These are phyloP conservation scores for Melaleuca alternifolia DNA, from an alignment of 345 rosid genomes.

Conservation along the genomic window DNA sequence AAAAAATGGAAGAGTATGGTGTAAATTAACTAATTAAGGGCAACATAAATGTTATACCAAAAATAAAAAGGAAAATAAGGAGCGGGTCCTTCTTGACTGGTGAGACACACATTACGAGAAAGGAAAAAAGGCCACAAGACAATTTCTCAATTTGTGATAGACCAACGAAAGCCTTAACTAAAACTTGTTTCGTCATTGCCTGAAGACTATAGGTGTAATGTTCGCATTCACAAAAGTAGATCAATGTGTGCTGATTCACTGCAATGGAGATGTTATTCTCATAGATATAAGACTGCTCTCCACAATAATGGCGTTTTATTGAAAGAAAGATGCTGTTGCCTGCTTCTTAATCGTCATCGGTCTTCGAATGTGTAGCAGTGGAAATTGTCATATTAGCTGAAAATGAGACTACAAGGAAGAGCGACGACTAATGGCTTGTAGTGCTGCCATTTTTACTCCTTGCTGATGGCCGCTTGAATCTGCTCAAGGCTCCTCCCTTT, in stretches of 20 bases:
- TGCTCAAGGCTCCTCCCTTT: slow-evolving; percentile 12
- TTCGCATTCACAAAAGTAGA: too few relatives aligned
- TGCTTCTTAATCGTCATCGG: not conserved
- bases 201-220: not conserved
- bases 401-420: not conserved
- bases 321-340: not conserved
- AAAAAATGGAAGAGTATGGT: too few relatives aligned
- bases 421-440: not conserved
- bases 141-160: not conserved
- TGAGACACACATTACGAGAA: too few relatives aligned
- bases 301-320: not conserved
- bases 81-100: too few relatives aligned
- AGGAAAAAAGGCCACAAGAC: not conserved
- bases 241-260: not conserved
- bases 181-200: not conserved
- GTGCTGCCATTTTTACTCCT: not conserved
- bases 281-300: not conserved
- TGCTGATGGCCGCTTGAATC: slow-evolving; percentile 6
- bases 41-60: too few relatives aligned
- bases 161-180: rapidly evolving
- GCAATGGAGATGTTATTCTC: not conserved
- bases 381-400: not conserved
- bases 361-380: not conserved
- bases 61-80: too few relatives aligned
- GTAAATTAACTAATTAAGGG: too few relatives aligned